A percentile compares a stretch with the other conserved stretches of the same genome.
Evolutionary conservation across 192 early-diverging fungal species (phyloP).

Genomic region (Podila minutissima): DNA sequence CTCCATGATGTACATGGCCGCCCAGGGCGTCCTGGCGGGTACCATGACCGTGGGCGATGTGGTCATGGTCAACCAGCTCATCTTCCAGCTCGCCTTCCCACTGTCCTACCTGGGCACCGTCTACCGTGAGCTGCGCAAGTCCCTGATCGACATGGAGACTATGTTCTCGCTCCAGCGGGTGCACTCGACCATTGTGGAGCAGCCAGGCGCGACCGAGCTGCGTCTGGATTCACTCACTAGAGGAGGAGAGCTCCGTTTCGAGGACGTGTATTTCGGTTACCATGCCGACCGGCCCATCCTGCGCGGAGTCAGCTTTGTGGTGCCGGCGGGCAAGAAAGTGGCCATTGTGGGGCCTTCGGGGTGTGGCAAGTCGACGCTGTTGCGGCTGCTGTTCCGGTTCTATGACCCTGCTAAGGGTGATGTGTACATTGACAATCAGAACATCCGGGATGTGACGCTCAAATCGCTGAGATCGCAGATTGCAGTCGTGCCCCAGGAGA

Average conservation of each 20-base stretch:
- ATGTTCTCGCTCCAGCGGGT: constrained; percentile 82
- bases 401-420: constrained; percentile 86
- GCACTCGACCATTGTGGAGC: constrained; percentile 39
- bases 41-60: constrained; percentile 91
- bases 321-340: constrained; percentile 85
- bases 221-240: constrained; percentile 6
- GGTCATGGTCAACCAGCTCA: constrained; percentile 93
- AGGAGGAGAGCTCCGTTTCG: constrained; percentile 78
- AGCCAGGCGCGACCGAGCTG: constrained; percentile 60
- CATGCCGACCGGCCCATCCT: constrained; percentile 50
- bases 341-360: constrained; percentile 96
- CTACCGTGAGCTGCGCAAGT: constrained; percentile 91
- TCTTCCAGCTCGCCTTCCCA: constrained; percentile 93
- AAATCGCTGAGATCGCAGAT: constrained; percentile 81
- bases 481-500: constrained; percentile 94
- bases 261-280: constrained; percentile 88
- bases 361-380: constrained; percentile 88
- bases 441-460: constrained; percentile 80
- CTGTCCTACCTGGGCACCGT: constrained; percentile 93
- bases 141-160: constrained; percentile 92
- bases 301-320: constrained; percentile 75
- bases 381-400: constrained; percentile 92
- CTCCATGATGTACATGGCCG: constrained; percentile 91
- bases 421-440: constrained; percentile 89
- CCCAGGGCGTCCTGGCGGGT: constrained; percentile 79